Base-by-base conservation (phyloP, 1,284 basidiomycete species). In the Chalciporus piperatoides region DNA sequence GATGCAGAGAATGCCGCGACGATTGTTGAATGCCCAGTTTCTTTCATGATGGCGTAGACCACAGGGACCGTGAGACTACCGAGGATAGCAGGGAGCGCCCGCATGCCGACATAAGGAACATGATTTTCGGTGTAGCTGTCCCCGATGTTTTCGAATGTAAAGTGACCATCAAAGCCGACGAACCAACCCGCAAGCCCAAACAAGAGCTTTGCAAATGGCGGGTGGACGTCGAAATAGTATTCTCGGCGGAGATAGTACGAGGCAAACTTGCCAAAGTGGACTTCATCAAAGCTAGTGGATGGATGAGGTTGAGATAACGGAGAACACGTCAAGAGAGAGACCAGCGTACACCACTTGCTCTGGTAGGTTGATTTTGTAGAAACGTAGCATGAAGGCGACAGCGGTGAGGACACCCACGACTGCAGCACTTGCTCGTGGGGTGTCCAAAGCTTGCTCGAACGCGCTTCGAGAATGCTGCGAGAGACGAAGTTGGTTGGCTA, bases 171-270 rank as follows among this genome's bases (percentile, higher is more conserved):
- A 66, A 96, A 99, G 8, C 97, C 97, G 38, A 96, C 91, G 53
- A 97, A 86, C 90, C 92, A 98, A 54, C 93, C 97, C 23, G 90
- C 89, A 33, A 96, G 79, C 41, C 88, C 97, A 61, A 95, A 90
- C 27, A 97, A 77, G 57, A 97, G 79, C 68, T 97, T 97, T 40
- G 95, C 93, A 46, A 97, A 84, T 12, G 96, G 96, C 35, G 96
- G 96, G 64, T 99, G 97, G 4, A 99, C 97, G 68, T 99, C 97
- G 75, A 99, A 99, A 73, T 98, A 98, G 74, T 97, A 99, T 71
- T 97, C 82, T 56, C 93, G 79, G 47, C 76, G 76, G 61, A 97
- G 84, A 70, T 97, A 97, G 69, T 92, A 90, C 6, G 89, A 82
- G 15, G 94, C 93, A 68, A 98, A 95, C 72, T 92, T 92, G 55